Base-by-base conservation (phyloP, 1,284 basidiomycete genomes). In the Leccinum griseonigrum region DNA sequence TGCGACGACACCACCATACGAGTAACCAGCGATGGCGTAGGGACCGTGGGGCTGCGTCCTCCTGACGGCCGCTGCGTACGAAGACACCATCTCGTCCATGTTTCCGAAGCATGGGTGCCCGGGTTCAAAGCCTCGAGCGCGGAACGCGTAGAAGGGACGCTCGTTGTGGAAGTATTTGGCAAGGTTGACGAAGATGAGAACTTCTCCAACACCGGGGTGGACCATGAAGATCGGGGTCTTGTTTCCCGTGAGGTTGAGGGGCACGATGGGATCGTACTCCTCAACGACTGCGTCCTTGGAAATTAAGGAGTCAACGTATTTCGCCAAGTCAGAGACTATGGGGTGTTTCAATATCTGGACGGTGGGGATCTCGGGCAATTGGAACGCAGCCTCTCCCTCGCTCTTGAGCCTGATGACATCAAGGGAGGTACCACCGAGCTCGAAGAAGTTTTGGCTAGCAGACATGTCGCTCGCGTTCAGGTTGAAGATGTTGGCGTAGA, bases 1-100 rank as follows among this genome's bases (percentile, higher is more conserved):
- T 8, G 79, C 80, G 3, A 80, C 75, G 34, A 78, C 78, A 50
- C 81, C 81, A 40, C 81, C 82, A 56, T 79, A 83, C 32, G 78
- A 79, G 74, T 83, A 83, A 9, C 82, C 81, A 0, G 77, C 80
- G 28, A 83, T 67, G 50, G 77, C 75, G 59, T 79, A 83, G 1
- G 82, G 81, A 0, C 81, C 81, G 3, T 63, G 67, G 4, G 79
- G 76, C 54, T 78, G 77, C 0, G 71, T 68, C 4, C 68, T 68
- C 64, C 76, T 74, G 26, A 82, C 74, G 4, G 75, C 76, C 1
- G 66, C 64, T 5, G 76, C 72, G 60, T 83, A 83, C 16, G 69
- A 71, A 4, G 72, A 71, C 2, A 79, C 77, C 71, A 82, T 80
- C 66, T 82, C 79, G 0, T 74, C 68, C 65, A 83, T 75, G 3